Conservation (phyloP, 129 eudicot genomes). For the Chrysanthemum lavandulifolium region DNA sequence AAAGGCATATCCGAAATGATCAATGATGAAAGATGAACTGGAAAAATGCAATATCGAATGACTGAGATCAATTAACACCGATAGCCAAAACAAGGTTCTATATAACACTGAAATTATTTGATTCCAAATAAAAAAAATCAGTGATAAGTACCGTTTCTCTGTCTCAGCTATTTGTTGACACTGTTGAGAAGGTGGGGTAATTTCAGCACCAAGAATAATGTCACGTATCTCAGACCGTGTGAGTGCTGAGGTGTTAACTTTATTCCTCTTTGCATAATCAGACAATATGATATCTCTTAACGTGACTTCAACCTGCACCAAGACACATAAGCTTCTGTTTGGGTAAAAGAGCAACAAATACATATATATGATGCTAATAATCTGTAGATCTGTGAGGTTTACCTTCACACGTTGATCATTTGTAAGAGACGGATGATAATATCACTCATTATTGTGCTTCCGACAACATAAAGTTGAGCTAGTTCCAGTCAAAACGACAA, state of each 20-base stretch:
- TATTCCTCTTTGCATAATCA: constrained; percentile 94
- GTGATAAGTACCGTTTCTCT: constrained; percentile 65
- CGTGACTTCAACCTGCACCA: constrained; percentile 91
- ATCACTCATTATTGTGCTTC: too few relatives aligned
- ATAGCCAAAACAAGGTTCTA: background rate
- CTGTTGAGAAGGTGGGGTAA: constrained; percentile 96
- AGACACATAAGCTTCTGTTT: constrained; percentile 2
- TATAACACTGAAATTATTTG: background rate
- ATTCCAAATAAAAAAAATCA: background rate
- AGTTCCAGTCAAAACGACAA: too few relatives aligned
- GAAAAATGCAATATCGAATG: too few relatives aligned
- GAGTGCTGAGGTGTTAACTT: constrained; percentile 92
- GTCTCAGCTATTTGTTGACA: constrained; percentile 99
- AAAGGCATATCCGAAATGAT: too few relatives aligned
- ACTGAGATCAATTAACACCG: too few relatives aligned
- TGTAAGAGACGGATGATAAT: fast-evolving
- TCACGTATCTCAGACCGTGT: constrained; percentile 97
- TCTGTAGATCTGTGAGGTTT: fast-evolving
- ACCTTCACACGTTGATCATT: too few relatives aligned
- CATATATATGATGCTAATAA: too few relatives aligned
- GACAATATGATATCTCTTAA: constrained; percentile 87
- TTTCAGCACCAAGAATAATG: constrained; percentile 97
- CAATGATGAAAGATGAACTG: too few relatives aligned
- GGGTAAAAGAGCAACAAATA: background rate
- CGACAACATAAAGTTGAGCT: too few relatives aligned